Evolutionary conservation across 768 basidiomycete genomes (phyloP), one percentile per base, ranked within the genome.

Genomic region (Hemileccinum rubropunctum): DNA sequence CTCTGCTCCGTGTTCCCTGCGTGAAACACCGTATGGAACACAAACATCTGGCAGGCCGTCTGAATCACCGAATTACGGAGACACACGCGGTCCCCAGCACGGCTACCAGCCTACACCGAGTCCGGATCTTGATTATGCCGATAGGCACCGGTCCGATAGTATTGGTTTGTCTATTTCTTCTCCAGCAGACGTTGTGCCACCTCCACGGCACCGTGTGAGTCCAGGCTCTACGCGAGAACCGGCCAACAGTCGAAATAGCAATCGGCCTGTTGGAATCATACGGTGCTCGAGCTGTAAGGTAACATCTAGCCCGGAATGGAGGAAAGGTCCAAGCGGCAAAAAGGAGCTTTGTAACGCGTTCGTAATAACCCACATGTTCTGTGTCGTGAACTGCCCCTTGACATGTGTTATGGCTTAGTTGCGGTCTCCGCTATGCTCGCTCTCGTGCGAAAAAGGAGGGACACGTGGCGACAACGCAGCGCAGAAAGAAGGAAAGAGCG

Each of bases 271-370:
- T 45, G 91, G 91, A 1, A 74, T 93, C 15, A 64, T 78, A 50
- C 79, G 79, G 58, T 94, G 91, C 67, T 79, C 82, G 18, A 89
- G 86, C 63, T 94, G 91, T 70, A 87, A 84, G 68, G 84, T 77
- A 11, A 90, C 85, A 7, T 77, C 79, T 8, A 92, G 90, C 62
- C 91, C 91, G 0, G 91, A 94, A 67, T 94, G 91, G 91, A 75
- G 91, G 64, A 94, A 94, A 68, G 91, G 91, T 17, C 89, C 90
- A 45, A 90, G 81, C 60, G 91, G 91, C 23, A 87, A 88, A 68
- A 94, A 94, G 70, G 90, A 94, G 66, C 76, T 94, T 23, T 94
- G 91, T 67, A 94, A 94, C 73, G 91, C 91, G 86, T 92, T 71
- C 75, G 88, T 79, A 55, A 58, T 64, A 56, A 57, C 56, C 47